phyloP scores from a whole-genome alignment of 352 stramenopile genomes.

The Lagenidium giganteum region DNA sequence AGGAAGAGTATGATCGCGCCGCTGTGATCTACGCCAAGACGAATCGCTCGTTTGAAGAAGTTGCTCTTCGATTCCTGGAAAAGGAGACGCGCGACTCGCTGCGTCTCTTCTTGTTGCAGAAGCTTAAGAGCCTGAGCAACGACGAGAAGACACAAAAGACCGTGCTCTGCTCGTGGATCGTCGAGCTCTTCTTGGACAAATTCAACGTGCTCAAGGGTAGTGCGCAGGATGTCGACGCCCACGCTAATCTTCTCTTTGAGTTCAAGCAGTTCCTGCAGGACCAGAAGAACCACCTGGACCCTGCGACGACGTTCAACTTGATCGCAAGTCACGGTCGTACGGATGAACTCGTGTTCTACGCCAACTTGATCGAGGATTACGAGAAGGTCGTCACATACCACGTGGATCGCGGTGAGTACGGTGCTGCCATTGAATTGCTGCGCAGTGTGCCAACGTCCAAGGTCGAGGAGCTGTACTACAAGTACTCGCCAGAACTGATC shows the following conservation, averaged over 20 bases:
- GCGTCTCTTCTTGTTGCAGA: constrained; percentile 85
- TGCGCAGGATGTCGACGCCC: constrained; percentile 79
- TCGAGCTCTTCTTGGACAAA: constrained; percentile 91
- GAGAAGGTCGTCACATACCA: constrained; percentile 93
- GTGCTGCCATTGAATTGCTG: constrained; percentile 85
- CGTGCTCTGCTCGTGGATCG: constrained; percentile 91
- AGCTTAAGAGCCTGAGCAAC: constrained; percentile 71
- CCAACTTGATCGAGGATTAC: constrained; percentile 91
- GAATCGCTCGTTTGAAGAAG: constrained; percentile 86
- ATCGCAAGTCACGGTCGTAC: constrained; percentile 90
- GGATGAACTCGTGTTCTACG: constrained; percentile 91
- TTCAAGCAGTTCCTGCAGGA: constrained; percentile 92
- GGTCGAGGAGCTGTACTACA: constrained; percentile 93
- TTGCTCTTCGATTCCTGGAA: constrained; percentile 90
- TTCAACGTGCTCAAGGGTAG: constrained; percentile 84
- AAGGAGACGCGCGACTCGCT: constrained; percentile 77
- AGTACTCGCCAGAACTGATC: constrained; percentile 92
- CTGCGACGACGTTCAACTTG: constrained; percentile 88
- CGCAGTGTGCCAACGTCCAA: constrained; percentile 86
- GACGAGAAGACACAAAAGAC: constrained; percentile 91
- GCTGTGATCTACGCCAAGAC: constrained; percentile 89
- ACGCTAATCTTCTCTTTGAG: constrained; percentile 84
- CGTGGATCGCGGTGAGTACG: constrained; percentile 87
- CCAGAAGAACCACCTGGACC: constrained; percentile 82
- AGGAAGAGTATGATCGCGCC: constrained; percentile 78